Evolutionary conservation across 2,329 filamentous ascomycete genomes (phyloP).

Genomic region (Aspergillus spinulosporus): DNA sequence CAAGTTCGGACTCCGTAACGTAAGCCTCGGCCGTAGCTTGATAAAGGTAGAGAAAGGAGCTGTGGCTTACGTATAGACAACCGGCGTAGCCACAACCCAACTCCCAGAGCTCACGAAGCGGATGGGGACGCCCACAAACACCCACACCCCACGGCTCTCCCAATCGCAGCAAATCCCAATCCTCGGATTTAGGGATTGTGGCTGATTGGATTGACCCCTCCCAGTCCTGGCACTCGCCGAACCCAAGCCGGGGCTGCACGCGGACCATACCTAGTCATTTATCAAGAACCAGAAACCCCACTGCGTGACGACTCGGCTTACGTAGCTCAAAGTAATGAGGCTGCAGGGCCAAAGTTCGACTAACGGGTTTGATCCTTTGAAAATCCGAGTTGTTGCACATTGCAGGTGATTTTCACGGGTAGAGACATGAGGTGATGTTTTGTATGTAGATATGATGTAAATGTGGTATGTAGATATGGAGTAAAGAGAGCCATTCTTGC

Average conservation of each 20-base stretch:
- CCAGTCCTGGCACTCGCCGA: neutral
- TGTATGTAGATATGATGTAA: neutral
- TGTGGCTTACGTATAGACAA: constrained; percentile 14
- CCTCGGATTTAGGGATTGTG: neutral
- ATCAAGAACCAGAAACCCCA: constrained; percentile 16
- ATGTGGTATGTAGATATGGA: neutral
- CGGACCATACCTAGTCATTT: neutral
- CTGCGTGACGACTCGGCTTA: constrained; percentile 26
- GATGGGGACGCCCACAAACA: neutral
- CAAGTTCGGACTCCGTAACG: neutral
- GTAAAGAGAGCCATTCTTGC: neutral
- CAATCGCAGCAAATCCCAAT: neutral
- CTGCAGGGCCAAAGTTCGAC: neutral
- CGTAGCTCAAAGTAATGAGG: constrained; percentile 19
- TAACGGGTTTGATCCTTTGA: neutral
- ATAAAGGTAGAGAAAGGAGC: neutral
- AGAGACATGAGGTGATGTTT: neutral
- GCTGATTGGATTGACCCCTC: neutral
- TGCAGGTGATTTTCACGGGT: neutral
- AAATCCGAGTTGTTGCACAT: neutral
- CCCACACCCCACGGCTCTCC: neutral
- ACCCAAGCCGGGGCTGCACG: neutral
- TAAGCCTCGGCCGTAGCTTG: neutral
- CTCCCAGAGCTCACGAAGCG: neutral
- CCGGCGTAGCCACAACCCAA: neutral